Evolutionary conservation across 1,139 yeast species (phyloP).

Genomic region (Saccharomyces hybrid): DNA sequence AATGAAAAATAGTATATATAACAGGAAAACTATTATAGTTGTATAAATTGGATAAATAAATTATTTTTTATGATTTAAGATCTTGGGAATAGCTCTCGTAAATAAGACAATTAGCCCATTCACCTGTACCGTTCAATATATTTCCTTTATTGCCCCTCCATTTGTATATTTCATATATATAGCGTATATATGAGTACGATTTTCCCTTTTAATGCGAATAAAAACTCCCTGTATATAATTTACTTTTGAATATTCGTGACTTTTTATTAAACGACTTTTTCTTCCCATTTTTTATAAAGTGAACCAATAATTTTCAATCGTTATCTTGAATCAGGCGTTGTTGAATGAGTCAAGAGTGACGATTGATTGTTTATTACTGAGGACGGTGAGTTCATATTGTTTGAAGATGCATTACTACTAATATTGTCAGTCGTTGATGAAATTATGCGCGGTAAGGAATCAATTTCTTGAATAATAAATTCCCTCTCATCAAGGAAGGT

Average conservation of each 20-base stretch:
- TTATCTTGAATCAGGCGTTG: background rate
- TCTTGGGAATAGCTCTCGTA: background rate
- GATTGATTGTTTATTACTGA: background rate
- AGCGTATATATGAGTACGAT: too few species aligned
- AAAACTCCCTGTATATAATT: background rate
- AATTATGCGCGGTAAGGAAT: conserved; percentile 50
- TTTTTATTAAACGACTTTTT: background rate
- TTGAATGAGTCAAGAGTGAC: background rate
- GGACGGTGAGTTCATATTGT: conserved; percentile 1
- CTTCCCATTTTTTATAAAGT: background rate
- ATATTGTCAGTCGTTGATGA: conserved; percentile 20
- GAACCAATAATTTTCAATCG: background rate
- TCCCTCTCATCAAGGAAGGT: conserved; percentile 72
- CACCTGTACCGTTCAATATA: background rate
- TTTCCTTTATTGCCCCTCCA: too few species aligned
- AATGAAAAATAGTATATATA: background rate
- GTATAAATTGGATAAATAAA: background rate
- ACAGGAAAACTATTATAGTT: background rate
- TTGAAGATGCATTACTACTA: background rate
- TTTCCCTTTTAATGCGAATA: background rate
- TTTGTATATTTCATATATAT: background rate
- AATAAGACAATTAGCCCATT: too few species aligned
- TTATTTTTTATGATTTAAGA: background rate
- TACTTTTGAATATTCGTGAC: background rate
- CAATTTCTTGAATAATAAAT: conserved; percentile 68